Conservation (phyloP, 2,329 filamentous ascomycete species). For the Aspergillus tamarii region DNA sequence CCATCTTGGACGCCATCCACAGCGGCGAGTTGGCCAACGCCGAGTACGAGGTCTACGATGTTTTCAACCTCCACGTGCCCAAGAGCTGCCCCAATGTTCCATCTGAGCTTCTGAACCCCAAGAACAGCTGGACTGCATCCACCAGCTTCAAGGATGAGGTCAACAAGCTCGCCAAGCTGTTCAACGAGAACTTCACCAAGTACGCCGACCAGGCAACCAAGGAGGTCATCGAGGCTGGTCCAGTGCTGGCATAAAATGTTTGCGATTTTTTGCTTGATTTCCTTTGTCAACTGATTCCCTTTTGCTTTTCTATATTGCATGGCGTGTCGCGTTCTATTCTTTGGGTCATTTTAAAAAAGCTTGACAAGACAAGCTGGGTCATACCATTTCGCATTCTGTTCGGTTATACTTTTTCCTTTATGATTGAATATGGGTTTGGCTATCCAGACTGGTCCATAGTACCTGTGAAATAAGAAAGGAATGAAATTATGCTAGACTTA, state of each 20-base stretch:
- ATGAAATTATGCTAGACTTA: not conserved
- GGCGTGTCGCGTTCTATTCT: conserved; percentile 31
- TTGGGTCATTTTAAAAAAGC: conserved; percentile 15
- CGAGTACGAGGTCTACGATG: conserved; percentile 92
- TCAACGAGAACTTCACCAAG: conserved; percentile 98
- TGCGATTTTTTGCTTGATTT: conserved; percentile 4
- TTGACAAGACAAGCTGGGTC: conserved; percentile 14
- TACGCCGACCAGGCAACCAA: conserved; percentile 81
- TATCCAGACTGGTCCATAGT: conserved; percentile 3
- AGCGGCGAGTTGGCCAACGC: conserved; percentile 89
- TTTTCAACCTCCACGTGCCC: conserved; percentile 97
- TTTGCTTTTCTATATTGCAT: conserved; percentile 35
- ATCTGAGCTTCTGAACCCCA: conserved; percentile 89
- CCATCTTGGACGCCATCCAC: conserved; percentile 98
- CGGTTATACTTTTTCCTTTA: not conserved
- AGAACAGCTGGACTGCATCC: conserved; percentile 86
- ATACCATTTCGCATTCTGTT: conserved; percentile 9
- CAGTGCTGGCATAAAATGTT: conserved; percentile 31
- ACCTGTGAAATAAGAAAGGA: not conserved
- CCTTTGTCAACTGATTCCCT: conserved; percentile 22
- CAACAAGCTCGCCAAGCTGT: conserved; percentile 83
- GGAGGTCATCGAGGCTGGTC: conserved; percentile 67
- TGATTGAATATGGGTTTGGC: conserved; percentile 1
- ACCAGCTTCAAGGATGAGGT: conserved; percentile 84
- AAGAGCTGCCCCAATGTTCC: conserved; percentile 88